Evolutionary conservation across 257 asterid species (phyloP), one percentile per base, ranked within the genome.

Genomic region (Scutellaria barbata): DNA sequence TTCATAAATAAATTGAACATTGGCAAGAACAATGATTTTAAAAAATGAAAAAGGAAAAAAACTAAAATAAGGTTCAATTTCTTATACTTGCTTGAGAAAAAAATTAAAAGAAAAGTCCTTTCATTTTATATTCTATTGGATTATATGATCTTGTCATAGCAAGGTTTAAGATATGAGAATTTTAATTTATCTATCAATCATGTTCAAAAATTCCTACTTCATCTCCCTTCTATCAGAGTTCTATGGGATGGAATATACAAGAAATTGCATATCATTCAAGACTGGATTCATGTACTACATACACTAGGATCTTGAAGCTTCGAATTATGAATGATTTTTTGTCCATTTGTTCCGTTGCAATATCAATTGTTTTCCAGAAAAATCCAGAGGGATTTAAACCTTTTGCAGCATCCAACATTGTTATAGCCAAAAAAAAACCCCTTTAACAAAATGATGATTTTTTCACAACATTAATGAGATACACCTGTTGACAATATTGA

Each of bases 1-100:
- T 35, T 40, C 30, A 17, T 47, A 59, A 52, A 41, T n/a, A 72
- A 63, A 66, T 40, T 17, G 51, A 63, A 56, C 37, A 25, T 39
- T 35, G 17, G 60, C 54, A 25, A 22, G 53, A 67, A 48, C 45
- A 16, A 3, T 58, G 48, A 72, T 50, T 37, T 30, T 25, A 7
- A 54, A 1, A 41, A 46, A 55, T 0, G 40, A 13, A 48, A 18
- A 25, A 39, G 8, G 7, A 30, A n/a, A 47, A 5, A 25, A 55
- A 41, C 11, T 6, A 11, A 43, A 45, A 25, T 22, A 17, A 17
- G 50, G 61, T 39, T 42, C 33, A 56, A 43, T 25, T 39, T 58
- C 59, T 14, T 37, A 16, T 16, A 11, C 47, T 13, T 46, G 10
- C 14, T n/a, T 56, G 42, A 43, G 58, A 30, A 5, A n/a, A 9